Evolutionary conservation across 495 filamentous ascomycete genomes (phyloP), one percentile per base, ranked within the genome.

Genomic region (Podospora appendiculata): DNA sequence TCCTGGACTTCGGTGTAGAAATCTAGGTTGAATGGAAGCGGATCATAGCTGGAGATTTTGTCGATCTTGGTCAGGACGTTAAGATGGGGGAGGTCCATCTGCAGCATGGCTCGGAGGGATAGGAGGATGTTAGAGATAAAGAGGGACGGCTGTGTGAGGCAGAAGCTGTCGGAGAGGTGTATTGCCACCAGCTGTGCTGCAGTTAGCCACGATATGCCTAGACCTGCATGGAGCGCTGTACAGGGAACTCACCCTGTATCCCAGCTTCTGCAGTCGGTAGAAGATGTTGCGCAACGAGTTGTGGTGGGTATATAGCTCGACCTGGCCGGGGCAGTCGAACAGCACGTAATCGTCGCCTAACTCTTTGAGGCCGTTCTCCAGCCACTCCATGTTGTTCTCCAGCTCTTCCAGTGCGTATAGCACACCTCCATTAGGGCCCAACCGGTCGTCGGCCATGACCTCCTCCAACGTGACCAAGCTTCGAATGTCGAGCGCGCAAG

Each of bases 1-100:
- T 95, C 89, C 69, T 97, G 89, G n/a, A 96, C 90, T 63, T 98
- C 93, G 48, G 93, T 96, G 70, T 97, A 98, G 66, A 83, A 98
- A 57, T 96, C 90, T 36, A 98, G 80, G 58, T 92, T 91, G 75
- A 98, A 96, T 0, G 90, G 88, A 0, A 97, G 81, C 8, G 85
- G 80, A 41, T 85, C 79, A 62, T 95, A 96, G 10, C 78, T 72
- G 10, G 73, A 53, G 33, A 97, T 73, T 56, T 93, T 94, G 70
- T 98, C 93, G 68, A 98, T 95, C 70, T 98, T 98, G 16, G 90
- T 96, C 19, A 98, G 78, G 51, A 97, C 88, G 66, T 98, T 97
- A 50, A 98, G 76, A 61, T 95, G 89, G 12, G 93, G 89, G 33
- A 97, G 83, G 62, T 96, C 92, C 74, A 98, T 89, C 71, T 96